phyloP scores from a whole-genome alignment of 2,329 filamentous ascomycete genomes.

The Penicillium sp. region DNA sequence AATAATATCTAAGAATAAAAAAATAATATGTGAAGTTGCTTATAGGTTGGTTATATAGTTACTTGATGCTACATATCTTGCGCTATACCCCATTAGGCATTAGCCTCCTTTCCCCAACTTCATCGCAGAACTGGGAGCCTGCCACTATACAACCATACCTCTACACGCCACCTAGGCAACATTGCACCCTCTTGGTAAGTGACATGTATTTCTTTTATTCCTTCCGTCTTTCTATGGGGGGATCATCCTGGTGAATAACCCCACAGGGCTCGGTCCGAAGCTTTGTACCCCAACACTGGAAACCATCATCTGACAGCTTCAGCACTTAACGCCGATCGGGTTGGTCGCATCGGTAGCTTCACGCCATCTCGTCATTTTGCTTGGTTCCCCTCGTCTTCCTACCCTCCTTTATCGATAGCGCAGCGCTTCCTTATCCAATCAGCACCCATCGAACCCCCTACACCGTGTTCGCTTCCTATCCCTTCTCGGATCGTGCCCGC shows the following conservation, averaged over 20 bases:
- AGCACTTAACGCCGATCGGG: slow-evolving; percentile 21
- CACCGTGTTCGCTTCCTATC: slow-evolving; percentile 12
- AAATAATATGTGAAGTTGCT: neutral
- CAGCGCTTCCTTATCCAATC: slow-evolving; percentile 29
- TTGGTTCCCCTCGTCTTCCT: slow-evolving; percentile 7
- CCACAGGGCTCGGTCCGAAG: slow-evolving; percentile 10
- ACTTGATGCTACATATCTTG: neutral
- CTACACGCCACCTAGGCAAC: neutral
- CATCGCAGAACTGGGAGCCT: neutral
- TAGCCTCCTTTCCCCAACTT: slow-evolving; percentile 12
- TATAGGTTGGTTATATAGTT: slow-evolving; percentile 1
- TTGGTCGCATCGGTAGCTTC: slow-evolving; percentile 28
- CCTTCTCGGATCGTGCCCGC: slow-evolving; percentile 13
- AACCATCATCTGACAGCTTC: slow-evolving; percentile 26
- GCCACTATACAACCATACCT: neutral
- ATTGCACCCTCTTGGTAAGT: neutral
- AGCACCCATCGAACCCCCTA: slow-evolving; percentile 1
- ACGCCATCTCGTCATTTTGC: slow-evolving; percentile 27
- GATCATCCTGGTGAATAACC: neutral
- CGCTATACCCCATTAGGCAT: slow-evolving; percentile 3
- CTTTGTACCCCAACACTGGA: slow-evolving; percentile 2
- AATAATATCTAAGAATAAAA: neutral
- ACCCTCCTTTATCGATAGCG: slow-evolving; percentile 16
- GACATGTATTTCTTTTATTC: neutral
- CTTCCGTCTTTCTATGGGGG: neutral